Conservation (phyloP, 1,284 basidiomycete genomes). For the Rhodotorula sp. region DNA sequence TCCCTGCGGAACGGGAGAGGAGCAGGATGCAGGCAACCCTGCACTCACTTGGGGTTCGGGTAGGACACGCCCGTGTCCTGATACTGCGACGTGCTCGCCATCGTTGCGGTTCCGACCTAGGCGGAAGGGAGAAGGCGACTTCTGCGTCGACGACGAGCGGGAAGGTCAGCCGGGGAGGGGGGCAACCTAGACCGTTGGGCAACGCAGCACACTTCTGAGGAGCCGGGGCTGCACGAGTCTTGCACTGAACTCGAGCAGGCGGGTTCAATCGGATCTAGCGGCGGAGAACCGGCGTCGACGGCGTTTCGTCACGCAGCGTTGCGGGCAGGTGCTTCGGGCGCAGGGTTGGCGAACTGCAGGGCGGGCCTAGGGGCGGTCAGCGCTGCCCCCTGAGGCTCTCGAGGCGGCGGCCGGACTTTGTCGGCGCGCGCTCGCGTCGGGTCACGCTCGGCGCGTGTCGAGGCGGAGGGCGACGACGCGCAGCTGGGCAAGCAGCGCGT, state of each 20-base stretch:
- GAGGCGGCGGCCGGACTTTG: background rate
- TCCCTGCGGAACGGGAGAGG: background rate
- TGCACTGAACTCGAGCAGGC: no score
- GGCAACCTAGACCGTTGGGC: no score
- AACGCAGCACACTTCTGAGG: no score
- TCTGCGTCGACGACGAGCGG: background rate
- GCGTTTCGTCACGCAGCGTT: no score
- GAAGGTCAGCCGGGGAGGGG: background rate
- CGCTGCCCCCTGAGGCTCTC: background rate
- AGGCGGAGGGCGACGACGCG: background rate
- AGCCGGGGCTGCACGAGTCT: no score
- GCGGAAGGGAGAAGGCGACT: background rate
- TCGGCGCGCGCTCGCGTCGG: background rate
- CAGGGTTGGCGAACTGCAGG: background rate
- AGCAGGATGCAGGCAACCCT: background rate
- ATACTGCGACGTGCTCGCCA: conserved; percentile 3
- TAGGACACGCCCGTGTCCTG: conserved; percentile 20
- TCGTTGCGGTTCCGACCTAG: background rate
- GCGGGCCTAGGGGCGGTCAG: background rate
- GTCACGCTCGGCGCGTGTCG: background rate
- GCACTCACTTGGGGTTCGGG: conserved; percentile 39
- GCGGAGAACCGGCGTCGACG: no score
- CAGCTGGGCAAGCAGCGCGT: no score
- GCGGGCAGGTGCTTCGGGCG: no score
- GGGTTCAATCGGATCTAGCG: no score